These are phyloP conservation scores for Hysterangium stoloniferum DNA, from an alignment of 768 basidiomycete species.

Conservation along the genomic window DNA sequence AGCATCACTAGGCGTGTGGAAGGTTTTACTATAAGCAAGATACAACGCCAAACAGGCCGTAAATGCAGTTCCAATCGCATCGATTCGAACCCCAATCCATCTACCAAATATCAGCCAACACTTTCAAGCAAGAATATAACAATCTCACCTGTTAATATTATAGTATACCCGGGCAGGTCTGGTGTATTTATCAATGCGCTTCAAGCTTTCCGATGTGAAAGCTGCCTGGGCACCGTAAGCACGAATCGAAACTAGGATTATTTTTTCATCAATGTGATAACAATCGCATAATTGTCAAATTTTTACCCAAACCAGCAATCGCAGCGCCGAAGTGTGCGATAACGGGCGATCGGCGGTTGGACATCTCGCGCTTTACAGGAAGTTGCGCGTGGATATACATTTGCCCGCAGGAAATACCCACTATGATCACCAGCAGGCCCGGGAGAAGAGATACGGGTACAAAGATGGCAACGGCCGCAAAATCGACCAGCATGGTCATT, in stretches of 20 bases:
- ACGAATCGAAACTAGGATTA: constrained; percentile 26
- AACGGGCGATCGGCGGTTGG: constrained; percentile 19
- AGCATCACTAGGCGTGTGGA: constrained; percentile 15
- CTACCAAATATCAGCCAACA: neutral
- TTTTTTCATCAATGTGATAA: neutral
- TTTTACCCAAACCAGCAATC: constrained; percentile 9
- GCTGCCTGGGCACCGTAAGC: constrained; percentile 30
- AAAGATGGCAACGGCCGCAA: neutral
- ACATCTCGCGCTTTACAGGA: neutral
- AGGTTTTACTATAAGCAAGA: constrained; percentile 23
- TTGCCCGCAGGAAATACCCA: constrained; percentile 25
- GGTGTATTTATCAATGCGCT: constrained; percentile 27
- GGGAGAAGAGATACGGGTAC: constrained; percentile 1
- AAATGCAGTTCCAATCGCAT: constrained; percentile 33
- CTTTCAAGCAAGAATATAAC: too few relatives aligned
- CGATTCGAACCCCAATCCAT: constrained; percentile 25
- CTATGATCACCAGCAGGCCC: constrained; percentile 14
- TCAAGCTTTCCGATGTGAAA: constrained; percentile 20
- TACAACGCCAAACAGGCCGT: constrained; percentile 16
- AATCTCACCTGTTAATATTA: constrained; percentile 19
- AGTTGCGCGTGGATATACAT: constrained; percentile 18
- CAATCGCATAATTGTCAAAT: neutral
- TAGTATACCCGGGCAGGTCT: constrained; percentile 21
- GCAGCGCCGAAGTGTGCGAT: constrained; percentile 10
- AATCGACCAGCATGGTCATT: neutral